Conservation (phyloP, 2,329 filamentous ascomycete genomes). For the Curvularia sp. region DNA sequence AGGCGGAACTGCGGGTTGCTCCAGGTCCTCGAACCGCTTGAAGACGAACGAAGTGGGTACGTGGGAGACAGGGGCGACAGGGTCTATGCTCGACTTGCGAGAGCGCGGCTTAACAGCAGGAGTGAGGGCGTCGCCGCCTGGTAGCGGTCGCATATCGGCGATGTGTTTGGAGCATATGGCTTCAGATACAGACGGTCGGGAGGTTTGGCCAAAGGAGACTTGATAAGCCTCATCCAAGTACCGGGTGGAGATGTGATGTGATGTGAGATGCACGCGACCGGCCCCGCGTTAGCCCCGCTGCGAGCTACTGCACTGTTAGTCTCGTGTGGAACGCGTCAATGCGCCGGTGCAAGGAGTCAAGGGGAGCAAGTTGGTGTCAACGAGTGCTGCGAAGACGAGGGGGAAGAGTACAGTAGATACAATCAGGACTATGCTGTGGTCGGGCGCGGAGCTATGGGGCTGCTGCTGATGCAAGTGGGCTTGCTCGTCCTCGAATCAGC, state of each 20-base stretch:
- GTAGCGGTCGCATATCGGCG: constrained; percentile 44
- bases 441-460: constrained; percentile 13
- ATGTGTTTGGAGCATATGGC: constrained; percentile 16
- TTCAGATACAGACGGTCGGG: neutral
- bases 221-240: constrained; percentile 13
- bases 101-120: constrained; percentile 42
- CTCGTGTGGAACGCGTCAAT: constrained; percentile 22
- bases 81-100: constrained; percentile 51
- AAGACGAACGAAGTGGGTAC: constrained; percentile 67
- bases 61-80: constrained; percentile 39
- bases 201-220: constrained; percentile 7
- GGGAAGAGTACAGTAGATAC: constrained; percentile 11
- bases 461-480: constrained; percentile 19
- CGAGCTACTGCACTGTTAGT: constrained; percentile 21
- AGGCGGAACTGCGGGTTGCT: constrained; percentile 46
- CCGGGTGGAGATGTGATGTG: constrained; percentile 19
- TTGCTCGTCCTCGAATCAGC: constrained; percentile 19
- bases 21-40: constrained; percentile 60
- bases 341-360: constrained; percentile 6
- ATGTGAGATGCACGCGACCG: constrained; percentile 13
- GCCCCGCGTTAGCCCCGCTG: constrained; percentile 29
- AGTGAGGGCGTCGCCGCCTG: constrained; percentile 48
- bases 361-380: neutral
- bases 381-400: constrained; percentile 7
- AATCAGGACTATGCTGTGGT: constrained; percentile 11